A percentile compares a stretch with the other conserved stretches of the same genome.
phyloP scores from a whole-genome alignment of 1,284 basidiomycete genomes.

The Thelephora terrestris region DNA sequence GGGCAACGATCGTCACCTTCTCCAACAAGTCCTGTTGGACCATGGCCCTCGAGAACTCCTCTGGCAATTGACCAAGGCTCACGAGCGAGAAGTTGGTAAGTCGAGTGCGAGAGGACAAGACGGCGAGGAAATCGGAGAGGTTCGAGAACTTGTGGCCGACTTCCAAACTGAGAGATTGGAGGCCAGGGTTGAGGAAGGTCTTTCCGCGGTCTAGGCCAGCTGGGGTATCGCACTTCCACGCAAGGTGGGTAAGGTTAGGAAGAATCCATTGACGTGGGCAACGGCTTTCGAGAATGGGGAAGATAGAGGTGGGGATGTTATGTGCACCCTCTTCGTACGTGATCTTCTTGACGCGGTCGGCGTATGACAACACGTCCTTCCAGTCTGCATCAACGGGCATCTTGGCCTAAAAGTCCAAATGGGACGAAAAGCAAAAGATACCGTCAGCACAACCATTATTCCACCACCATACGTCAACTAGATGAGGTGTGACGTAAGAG shows the following conservation, averaged over 20 bases:
- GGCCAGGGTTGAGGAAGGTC: slow-evolving; percentile 51
- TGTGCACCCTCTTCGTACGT: slow-evolving; percentile 58
- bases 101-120: slow-evolving; percentile 48
- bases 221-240: slow-evolving; percentile 60
- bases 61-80: slow-evolving; percentile 56
- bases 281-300: slow-evolving; percentile 51
- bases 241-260: slow-evolving; percentile 54
- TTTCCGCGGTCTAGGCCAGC: slow-evolving; percentile 51
- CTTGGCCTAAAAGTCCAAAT: slow-evolving; percentile 33
- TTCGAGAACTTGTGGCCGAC: slow-evolving; percentile 45
- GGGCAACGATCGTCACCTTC: slow-evolving; percentile 53
- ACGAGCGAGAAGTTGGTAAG: slow-evolving; percentile 58
- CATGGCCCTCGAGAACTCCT: slow-evolving; percentile 55
- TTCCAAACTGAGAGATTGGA: slow-evolving; percentile 52
- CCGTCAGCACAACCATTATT: background rate
- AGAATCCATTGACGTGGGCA: slow-evolving; percentile 53
- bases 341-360: background rate
- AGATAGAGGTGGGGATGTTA: slow-evolving; percentile 51
- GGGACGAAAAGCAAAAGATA: background rate
- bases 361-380: slow-evolving; percentile 39
- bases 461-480: background rate
- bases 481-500: slow-evolving; percentile 3
- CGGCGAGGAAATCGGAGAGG: slow-evolving; percentile 48
- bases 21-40: slow-evolving; percentile 48
- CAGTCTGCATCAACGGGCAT: slow-evolving; percentile 56